phyloP scores from a whole-genome alignment of 2,329 filamentous ascomycete genomes.

The Pseudogymnoascus sp. region DNA sequence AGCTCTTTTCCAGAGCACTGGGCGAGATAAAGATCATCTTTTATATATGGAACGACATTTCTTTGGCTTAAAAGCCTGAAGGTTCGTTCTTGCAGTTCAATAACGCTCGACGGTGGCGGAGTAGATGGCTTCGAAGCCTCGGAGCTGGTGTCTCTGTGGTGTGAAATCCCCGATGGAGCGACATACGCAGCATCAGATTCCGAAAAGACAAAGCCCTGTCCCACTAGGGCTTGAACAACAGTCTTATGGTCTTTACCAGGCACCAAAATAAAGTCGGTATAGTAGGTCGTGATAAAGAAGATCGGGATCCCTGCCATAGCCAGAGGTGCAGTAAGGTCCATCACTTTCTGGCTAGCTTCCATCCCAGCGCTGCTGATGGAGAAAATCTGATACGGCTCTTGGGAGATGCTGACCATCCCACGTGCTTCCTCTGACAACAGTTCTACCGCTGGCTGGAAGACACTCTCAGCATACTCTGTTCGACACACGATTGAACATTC shows the following conservation, averaged over 20 bases:
- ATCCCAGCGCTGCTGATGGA: slow-evolving; percentile 85
- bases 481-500: slow-evolving; percentile 92
- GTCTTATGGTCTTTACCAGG: slow-evolving; percentile 65
- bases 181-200: slow-evolving; percentile 63
- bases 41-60: slow-evolving; percentile 65
- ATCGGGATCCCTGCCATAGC: slow-evolving; percentile 90
- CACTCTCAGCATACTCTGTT: slow-evolving; percentile 60
- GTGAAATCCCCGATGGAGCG: slow-evolving; percentile 35
- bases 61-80: slow-evolving; percentile 76
- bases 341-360: slow-evolving; percentile 82
- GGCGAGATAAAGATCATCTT: slow-evolving; percentile 62
- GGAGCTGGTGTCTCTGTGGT: slow-evolving; percentile 35
- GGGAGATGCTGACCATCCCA: slow-evolving; percentile 62
- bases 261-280: slow-evolving; percentile 92
- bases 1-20: slow-evolving; percentile 65
- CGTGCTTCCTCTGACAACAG: slow-evolving; percentile 49
- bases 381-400: slow-evolving; percentile 79
- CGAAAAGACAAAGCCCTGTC: slow-evolving; percentile 77
- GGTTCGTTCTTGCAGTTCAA: slow-evolving; percentile 74
- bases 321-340: slow-evolving; percentile 84
- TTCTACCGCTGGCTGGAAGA: slow-evolving; percentile 67
- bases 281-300: slow-evolving; percentile 98
- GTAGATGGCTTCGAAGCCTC: slow-evolving; percentile 48
- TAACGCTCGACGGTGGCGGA: slow-evolving; percentile 68
- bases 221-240: slow-evolving; percentile 69